phyloP scores from a whole-genome alignment of 352 stramenopile species.

The Phytophthora sansomeana region DNA sequence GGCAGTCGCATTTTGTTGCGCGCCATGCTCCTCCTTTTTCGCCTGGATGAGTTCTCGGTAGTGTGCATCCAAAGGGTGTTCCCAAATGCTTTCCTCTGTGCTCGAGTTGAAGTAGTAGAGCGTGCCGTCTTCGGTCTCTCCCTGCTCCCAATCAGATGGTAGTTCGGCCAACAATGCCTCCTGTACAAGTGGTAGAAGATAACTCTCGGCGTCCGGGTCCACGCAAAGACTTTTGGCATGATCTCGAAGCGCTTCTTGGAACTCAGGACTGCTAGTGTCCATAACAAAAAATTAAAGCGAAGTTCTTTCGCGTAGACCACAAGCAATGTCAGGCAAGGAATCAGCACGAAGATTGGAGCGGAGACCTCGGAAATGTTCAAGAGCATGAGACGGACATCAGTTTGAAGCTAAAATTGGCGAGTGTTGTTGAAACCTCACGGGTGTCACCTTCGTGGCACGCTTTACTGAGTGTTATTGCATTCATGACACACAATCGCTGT shows the following conservation, averaged over 20 bases:
- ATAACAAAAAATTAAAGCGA: slow-evolving; percentile 26
- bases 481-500: no score
- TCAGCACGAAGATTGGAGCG: not conserved
- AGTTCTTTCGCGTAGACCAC: not conserved
- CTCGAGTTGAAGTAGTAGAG: slow-evolving; percentile 75
- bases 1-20: slow-evolving; percentile 15
- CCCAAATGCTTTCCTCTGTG: slow-evolving; percentile 72
- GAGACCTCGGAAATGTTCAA: slow-evolving; percentile 3
- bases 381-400: slow-evolving; percentile 14
- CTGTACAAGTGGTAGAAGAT: slow-evolving; percentile 57
- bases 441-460: not conserved
- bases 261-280: slow-evolving; percentile 58
- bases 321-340: not conserved
- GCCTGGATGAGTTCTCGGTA: slow-evolving; percentile 61
- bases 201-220: slow-evolving; percentile 55
- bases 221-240: slow-evolving; percentile 69
- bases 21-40: slow-evolving; percentile 46
- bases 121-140: slow-evolving; percentile 69
- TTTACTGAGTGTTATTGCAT: no score
- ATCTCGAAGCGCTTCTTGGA: slow-evolving; percentile 64
- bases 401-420: slow-evolving; percentile 23
- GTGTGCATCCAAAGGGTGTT: slow-evolving; percentile 64
- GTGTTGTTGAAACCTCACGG: slow-evolving; percentile 7
- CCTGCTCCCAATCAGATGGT: slow-evolving; percentile 64
- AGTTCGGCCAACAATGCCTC: slow-evolving; percentile 65